Evolutionary conservation across 2,329 filamentous ascomycete genomes (phyloP), one percentile per base, ranked within the genome.

Genomic region (Aspergillus sp.): DNA sequence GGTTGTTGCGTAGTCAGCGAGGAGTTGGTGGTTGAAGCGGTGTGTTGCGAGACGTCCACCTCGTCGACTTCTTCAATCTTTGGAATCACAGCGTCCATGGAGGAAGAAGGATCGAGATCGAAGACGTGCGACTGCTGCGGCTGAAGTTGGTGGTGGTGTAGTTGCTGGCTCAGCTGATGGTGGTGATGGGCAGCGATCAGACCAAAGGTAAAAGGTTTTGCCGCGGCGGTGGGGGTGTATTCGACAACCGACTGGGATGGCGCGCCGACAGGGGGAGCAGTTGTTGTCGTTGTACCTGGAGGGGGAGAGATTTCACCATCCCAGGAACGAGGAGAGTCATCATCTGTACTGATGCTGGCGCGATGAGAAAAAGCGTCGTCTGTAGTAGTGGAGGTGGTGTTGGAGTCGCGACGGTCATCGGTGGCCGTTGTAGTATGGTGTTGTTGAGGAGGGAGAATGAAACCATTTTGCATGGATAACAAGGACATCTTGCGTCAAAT

Each of bases 21-120:
- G 20, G 41, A 17, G 23, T n/a, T 25, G 41, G 23, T 25, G 20
- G 19, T n/a, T 25, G 41, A 53, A 49, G 45, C 50, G 47, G 50
- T 49, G 35, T 47, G 48, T 19, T 54, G 48, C 53, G 55, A 60
- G 57, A 60, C 59, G 44, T 71, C 54, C 5, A 67, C 66, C 22
- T 75, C 67, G 15, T 74, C 74, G 46, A 75, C 53, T 61, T 80
- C 77, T 60, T 81, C 78, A 38, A 79, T 64, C 65, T 81, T 81
- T 19, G 77, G 76, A 9, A 70, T 64, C 33, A 77, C 62, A 23
- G 72, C 65, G 48, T 67, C 57, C 47, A 62, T 57, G 12, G 56
- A 54, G 22, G 51, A 33, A 20, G 58, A 50, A 3, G 53, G 23
- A 25, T 56, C 52, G 25, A 51, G 54, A 4, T 55, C 53, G 19